A percentile compares a stretch with the other conserved stretches of the same genome.
Conservation (phyloP, 768 basidiomycete species). For the Rickenella mellea region DNA sequence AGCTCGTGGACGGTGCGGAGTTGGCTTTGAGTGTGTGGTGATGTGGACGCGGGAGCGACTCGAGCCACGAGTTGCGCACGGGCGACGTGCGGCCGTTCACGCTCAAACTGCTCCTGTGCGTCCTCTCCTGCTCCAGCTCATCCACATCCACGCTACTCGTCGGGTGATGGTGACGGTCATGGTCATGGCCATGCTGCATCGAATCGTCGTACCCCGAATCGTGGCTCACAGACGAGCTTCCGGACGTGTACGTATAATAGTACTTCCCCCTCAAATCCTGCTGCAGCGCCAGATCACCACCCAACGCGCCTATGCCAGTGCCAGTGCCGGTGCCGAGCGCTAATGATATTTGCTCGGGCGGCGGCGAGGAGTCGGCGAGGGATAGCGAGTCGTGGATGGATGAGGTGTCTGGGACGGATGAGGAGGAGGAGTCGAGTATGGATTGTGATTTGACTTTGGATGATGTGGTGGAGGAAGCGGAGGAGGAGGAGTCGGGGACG, state of each 20-base stretch:
- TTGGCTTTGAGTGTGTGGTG: conserved; percentile 28
- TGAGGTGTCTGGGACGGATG: not conserved
- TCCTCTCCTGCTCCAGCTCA: conserved; percentile 35
- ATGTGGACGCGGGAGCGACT: no score
- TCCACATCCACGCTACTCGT: conserved; percentile 28
- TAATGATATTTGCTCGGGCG: not conserved
- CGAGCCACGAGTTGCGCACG: no score
- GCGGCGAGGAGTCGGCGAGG: not conserved
- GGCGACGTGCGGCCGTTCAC: no score
- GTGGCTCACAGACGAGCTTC: conserved; percentile 37
- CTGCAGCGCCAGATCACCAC: conserved; percentile 58
- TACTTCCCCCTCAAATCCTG: conserved; percentile 61
- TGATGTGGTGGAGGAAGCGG: conserved; percentile 44
- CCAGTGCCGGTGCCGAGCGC: not conserved
- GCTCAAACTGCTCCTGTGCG: no score
- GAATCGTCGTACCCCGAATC: conserved; percentile 46
- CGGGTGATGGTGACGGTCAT: conserved; percentile 36
- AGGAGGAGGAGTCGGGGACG: conserved; percentile 2
- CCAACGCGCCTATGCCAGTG: conserved; percentile 20
- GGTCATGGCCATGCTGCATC: conserved; percentile 17
- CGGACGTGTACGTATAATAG: conserved; percentile 61
- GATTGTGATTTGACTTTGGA: conserved; percentile 48
- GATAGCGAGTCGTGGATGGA: conserved; percentile 29
- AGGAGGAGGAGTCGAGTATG: not conserved
- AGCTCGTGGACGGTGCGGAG: no score